Evolutionary conservation across 345 rosid genomes (phyloP).

Genomic region (Dipteronia dyeriana): DNA sequence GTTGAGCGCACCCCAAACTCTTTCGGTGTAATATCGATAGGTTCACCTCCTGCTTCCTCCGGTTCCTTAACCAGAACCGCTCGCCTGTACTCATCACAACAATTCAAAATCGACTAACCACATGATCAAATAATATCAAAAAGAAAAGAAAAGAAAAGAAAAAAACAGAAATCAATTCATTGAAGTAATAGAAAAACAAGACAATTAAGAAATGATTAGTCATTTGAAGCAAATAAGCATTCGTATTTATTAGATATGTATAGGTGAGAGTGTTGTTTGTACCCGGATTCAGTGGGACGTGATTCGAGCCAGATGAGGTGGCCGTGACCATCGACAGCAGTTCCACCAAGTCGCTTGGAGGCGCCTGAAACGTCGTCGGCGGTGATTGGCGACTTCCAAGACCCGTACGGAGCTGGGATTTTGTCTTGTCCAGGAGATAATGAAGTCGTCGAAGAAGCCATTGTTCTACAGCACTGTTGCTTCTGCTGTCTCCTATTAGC

Average conservation of each 20-base stretch:
- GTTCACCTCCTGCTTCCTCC: conserved; percentile 53
- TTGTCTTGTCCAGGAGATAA: conserved; percentile 22
- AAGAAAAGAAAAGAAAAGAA: too few relatives aligned
- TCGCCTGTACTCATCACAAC: conserved; percentile 43
- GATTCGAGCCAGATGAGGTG: conserved; percentile 83
- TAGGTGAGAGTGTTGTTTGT: background rate
- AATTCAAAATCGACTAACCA: background rate
- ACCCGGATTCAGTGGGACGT: conserved; percentile 87
- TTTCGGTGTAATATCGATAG: conserved; percentile 73
- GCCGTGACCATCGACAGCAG: conserved; percentile 68
- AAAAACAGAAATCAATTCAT: too few relatives aligned
- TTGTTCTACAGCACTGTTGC: conserved; percentile 17
- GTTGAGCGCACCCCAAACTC: conserved; percentile 76
- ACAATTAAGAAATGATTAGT: background rate
- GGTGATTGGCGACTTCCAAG: conserved; percentile 94
- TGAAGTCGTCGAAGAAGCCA: conserved; percentile 54
- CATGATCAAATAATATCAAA: background rate
- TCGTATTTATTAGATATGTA: background rate
- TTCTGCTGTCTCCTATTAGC: background rate
- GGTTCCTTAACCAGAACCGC: conserved; percentile 67
- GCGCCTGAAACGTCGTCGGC: conserved; percentile 84
- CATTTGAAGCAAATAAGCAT: too few relatives aligned
- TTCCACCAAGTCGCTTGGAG: conserved; percentile 78
- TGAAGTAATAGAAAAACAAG: too few relatives aligned
- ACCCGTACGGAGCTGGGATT: conserved; percentile 75